Evolutionary conservation across 176 grass and related monocot genomes (phyloP), one percentile per base, ranked within the genome.

Genomic region (Saccharum officinarum): DNA sequence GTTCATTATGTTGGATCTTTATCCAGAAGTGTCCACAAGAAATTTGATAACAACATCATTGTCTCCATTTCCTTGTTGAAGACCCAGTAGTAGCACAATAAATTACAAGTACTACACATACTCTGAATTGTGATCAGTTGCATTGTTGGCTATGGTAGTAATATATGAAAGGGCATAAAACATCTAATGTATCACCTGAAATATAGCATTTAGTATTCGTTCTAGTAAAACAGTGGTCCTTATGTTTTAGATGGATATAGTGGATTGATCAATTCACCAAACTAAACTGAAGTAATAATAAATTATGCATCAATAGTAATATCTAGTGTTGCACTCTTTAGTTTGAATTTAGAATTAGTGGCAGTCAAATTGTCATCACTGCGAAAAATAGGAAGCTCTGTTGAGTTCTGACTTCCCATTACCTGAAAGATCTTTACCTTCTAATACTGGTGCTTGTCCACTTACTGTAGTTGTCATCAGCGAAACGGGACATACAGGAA

Each of bases 401-500:
- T n/a, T 65, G 28, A 59, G 11, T 44, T 79, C 86, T 76, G 28
- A 17, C 20, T 69, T 75, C 76, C 37, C 20, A 18, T 10, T 82
- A 47, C 49, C 61, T 2, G 77, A 52, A 85, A 85, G 8, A 82
- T 85, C 49, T 68, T 79, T 75, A 33, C 10, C 23, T 82, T 83
- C 71, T 85, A 75, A 68, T 55, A 39, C 28, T 63, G 57, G 66
- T 50, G 87, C 75, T 67, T 85, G 78, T 30, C 20, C 78, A 82
- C 76, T 87, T 50, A 76, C 61, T 83, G 78, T 85, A 98, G 95
- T 73, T 98, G 85, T 98, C 95, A 80, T 95, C 95, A 85, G 89
- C 78, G 33, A 95, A 93, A 78, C 89, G 60, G 75, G 95, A 98
- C 84, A 89, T 98, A 88, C 89, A 95, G 86, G 95, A 98, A 87